Base-by-base conservation (phyloP, 2,329 filamentous ascomycete genomes). In the Lithohypha guttulata region DNA sequence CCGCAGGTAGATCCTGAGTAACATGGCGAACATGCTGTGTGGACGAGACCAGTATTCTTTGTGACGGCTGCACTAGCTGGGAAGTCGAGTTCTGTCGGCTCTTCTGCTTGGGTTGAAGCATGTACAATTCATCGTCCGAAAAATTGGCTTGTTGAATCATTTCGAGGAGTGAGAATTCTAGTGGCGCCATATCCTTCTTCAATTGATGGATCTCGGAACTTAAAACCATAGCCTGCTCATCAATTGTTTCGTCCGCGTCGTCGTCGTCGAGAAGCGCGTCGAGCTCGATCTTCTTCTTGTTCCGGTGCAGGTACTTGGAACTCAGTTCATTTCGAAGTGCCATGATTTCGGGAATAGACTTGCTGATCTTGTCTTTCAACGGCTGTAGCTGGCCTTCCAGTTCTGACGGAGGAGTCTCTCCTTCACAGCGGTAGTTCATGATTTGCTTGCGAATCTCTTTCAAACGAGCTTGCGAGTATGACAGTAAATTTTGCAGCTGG, bases 231-330 rank as follows among this genome's bases (percentile, higher is more conserved):
- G 39, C 34, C 23, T 42, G 40, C 21, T 51, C 46, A 27, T 44
- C 39, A 11, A 30, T 31, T 7, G 27, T 22, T 11, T 39, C 35
- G 18, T 43, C 41, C 36, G 47, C 42, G 15, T 49, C 33, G 5
- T 43, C 26, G 9, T 43, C 46, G 9, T 41, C 38, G 4, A 27
- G 28, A 10, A 41, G 17, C 10, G 26, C 26, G 14, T 30, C 13
- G 11, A 41, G 26, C 14, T 41, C 23, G 22, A 19, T 13, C 30
- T 41, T 41, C 18, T 23, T 35, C 18, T 25, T 55, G 9, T 51
- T 51, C 29, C 51, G 44, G 36, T 64, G 55, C n/a, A 64, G 51
- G 6, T 50, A 50, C 31, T 54, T 47, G 45, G 61, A 64, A 11
- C 62, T 44, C 25, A 48, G 46, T 11, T 59, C 50, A 34, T 59